These are phyloP conservation scores for Penicillium sp. DNA, from an alignment of 2,329 filamentous ascomycete genomes.

Conservation along the genomic window DNA sequence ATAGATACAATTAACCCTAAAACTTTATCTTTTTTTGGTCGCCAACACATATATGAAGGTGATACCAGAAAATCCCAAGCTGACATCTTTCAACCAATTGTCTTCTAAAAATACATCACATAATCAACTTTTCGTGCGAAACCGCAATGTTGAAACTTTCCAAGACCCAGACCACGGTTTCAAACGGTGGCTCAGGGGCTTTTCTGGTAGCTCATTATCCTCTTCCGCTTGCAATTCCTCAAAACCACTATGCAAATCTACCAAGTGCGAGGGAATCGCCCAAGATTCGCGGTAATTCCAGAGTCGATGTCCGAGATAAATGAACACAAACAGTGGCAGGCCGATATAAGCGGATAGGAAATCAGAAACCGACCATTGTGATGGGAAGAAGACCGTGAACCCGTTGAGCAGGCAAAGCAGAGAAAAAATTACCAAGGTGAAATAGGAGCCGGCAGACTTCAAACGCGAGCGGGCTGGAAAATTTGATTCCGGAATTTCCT, in stretches of 20 bases:
- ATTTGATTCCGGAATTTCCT: background rate
- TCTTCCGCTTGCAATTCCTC: background rate
- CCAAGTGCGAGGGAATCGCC: background rate
- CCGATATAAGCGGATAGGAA: background rate
- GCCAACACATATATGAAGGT: background rate
- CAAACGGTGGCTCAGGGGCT: background rate
- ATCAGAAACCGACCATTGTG: background rate
- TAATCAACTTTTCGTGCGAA: background rate
- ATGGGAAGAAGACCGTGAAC: background rate
- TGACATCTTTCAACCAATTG: background rate
- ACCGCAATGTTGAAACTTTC: background rate
- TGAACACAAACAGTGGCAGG: background rate
- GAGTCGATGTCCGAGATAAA: background rate
- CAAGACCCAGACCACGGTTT: background rate
- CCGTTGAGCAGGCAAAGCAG: background rate
- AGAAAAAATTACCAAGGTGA: background rate
- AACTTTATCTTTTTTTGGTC: too few relatives aligned
- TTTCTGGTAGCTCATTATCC: background rate
- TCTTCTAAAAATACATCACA: background rate
- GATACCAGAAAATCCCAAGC: background rate
- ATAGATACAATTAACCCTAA: background rate
- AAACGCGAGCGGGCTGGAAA: background rate
- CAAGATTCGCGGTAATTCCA: background rate
- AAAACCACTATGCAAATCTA: background rate
- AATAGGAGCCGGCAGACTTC: background rate